Evolutionary conservation across 805 yeast genomes (phyloP), one percentile per base, ranked within the genome.

Genomic region (Pichia californica): DNA sequence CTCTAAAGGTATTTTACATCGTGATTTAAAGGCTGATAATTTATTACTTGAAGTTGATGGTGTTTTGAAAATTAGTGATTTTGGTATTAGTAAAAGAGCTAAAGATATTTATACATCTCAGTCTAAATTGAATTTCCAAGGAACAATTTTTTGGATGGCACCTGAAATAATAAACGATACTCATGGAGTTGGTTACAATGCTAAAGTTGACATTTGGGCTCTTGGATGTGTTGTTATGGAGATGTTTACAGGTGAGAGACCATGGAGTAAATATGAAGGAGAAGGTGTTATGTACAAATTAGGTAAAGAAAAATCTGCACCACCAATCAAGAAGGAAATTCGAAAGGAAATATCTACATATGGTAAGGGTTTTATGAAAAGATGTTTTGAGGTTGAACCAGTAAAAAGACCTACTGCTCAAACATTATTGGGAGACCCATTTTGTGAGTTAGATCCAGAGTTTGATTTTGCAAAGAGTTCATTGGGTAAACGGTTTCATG

Each of bases 81-180:
- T 93, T 67, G 99, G 99, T 36, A 93, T 93, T 41, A 88, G 97
- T 33, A 89, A 88, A 60, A 78, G 80, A 56, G 78, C 88, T 11
- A 75, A 80, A 36, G 89, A 93, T 58, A 86, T 91, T 20, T 91
- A 93, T 60, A 81, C 85, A 26, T 88, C 93, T 61, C 81, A 87
- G 54, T 88, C 96, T 4, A 96, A 88, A 43, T 86, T 89, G 95
- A 89, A 97, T 11, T 61, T 64, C 49, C 96, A 94, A 63, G 99
- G 99, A 20, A 89, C 99, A 0, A 88, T 94, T 1, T 93, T 89
- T 62, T 93, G 99, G 99, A 93, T 93, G 99, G 99, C 99, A 1
- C 99, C 99, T 0, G 99, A 93, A 59, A 96, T 94, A 51, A 88
- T 93, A 40, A 91, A 88, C 59, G 88, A 87, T 46, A 79, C 79